Base-by-base conservation (phyloP, 495 filamentous ascomycete genomes). In the Chaetomium tenue region DNA sequence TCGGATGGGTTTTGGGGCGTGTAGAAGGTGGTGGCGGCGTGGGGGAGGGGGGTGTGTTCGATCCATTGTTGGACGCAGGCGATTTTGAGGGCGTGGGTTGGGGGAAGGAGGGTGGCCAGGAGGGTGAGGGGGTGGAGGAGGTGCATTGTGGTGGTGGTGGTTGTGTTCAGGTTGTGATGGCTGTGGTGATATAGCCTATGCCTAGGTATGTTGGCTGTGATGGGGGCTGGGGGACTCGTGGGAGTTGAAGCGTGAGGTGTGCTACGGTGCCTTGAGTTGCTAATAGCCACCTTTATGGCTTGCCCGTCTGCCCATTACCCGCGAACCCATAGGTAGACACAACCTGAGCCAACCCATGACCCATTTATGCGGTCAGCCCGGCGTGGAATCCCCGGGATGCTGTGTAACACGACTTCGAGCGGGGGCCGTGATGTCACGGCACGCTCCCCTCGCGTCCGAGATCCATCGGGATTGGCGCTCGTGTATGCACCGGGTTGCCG, bases 31-130 rank as follows among this genome's bases (percentile, higher is more conserved):
- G 39, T 12, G 60, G 68, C 71, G 13, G 72, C 70, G 57, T 67
- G 66, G 12, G 58, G 66, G 52, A 76, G 63, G 20, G 75, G 75
- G 0, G 74, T 75, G 66, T 73, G 66, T 61, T 79, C 77, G 61
- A 79, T 75, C 60, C 56, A 58, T 7, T 11, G 13, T 8, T 47
- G 56, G 15, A 12, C 42, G 56, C 12, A 15, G 23, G 56, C 56
- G 1, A 50, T 50, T n/a, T 23, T 50, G 46, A 50, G 46, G 46
- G 46, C 46, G 46, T 50, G 46, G 46, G 46, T n/a, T 18, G 44
- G 46, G 46, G 18, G 8, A 6, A 50, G 44, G 44, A 47, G 4
- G 18, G 46, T 44, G 40, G 40, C 2, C 2, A 44, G 40, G 13
- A 44, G n/a, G 46, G 46, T 50, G 46, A 50, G 46, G 46, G 11